Base-by-base conservation (phyloP, 108 stramenopile species). In the Cylindrotheca closterium region DNA sequence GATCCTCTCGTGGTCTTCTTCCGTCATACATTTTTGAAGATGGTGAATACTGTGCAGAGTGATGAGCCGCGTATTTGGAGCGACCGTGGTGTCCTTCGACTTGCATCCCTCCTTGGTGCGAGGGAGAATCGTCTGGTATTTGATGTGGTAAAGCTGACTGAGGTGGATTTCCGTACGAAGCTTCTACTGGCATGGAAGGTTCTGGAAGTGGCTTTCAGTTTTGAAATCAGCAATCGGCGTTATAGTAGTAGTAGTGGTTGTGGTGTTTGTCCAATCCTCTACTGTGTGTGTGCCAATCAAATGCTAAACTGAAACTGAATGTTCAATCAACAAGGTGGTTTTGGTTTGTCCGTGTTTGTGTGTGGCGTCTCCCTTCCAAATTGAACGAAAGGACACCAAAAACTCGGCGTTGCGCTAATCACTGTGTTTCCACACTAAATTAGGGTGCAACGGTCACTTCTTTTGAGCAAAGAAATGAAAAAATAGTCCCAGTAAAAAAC, bases 21-120 rank as follows among this genome's bases (percentile, higher is more conserved):
- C 48, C 24, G 25, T 64, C 63, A 50, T 53, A 64, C 12, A 37
- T 30, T 4, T 54, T 47, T 63, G 34, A 48, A 22, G 69, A 42
- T 18, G 22, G n/a, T 7, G 50, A 63, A 46, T 58, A 56, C 21
- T 63, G 62, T 30, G 34, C 55, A n/a, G n/a, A n/a, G 37, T 42
- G 7, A 28, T 59, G 57, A 30, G 58, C 30, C 27, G 65, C 37
- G 50, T 74, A 74, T 28, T 74, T 74, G 47, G 63, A 51, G 17
- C 73, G 52, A 33, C 42, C 50, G 47, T 74, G 65, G 29, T 58
- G 65, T 55, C 52, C 65, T 46, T 77, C 75, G 60, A 77, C 62
- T 29, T 77, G 68, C 75, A 77, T 77, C 26, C 50, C 37, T 25
- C 52, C 21, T 5, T 28, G 26, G 19, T 52, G 19, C 18, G 55